Evolutionary conservation across 2,329 filamentous ascomycete species (phyloP), one percentile per base, ranked within the genome.

Genomic region (Apiospora kogelbergensis): DNA sequence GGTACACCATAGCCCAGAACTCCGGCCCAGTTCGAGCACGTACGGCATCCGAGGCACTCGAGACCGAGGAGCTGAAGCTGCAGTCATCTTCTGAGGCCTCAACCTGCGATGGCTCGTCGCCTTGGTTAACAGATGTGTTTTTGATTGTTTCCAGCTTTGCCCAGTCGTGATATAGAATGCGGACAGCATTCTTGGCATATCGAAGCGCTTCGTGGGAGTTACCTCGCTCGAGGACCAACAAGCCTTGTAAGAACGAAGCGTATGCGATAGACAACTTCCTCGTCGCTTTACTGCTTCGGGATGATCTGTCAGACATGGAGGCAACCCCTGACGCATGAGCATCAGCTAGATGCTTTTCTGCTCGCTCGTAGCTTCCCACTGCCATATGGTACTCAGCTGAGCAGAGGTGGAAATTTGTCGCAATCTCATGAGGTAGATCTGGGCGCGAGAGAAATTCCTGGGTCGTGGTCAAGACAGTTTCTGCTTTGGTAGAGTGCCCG

Each of bases 1-100:
- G 89, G 37, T 89, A 88, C 9, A 96, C 90, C 24, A 97, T 84
- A 6, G 87, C 85, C 95, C 95, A 98, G 74, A 95, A 94, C 2
- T 88, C 86, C 0, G 93, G 89, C 66, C 90, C 90, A 68, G 85
- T 84, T 30, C 71, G 74, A 6, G 72, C 69, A 4, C 74, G 69
- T 22, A 70, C 26, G 11, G 67, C n/a, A 4, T 76, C 74, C 6
- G 69, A 70, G 44, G 75, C 73, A 4, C 72, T 75, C 2, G 76
- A 64, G 44, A 69, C 72, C 22, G 79, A 80, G 64, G 71, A 72
- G 30, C 73, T 74, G 13, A 78, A 67, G 63, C 74, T 77, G 11
- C 73, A 72, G 41, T 78, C 73, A 17, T 75, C 77, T 64, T 70
- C 72, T 37, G 76, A 69, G 46, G 67, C 45, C 10, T 77, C 73